Percentiles rank a stretch among this genome's conserved stretches.
These are phyloP conservation scores for Stachybotrys chartarum DNA, from an alignment of 2,329 filamentous ascomycete species.

Conservation along the genomic window DNA sequence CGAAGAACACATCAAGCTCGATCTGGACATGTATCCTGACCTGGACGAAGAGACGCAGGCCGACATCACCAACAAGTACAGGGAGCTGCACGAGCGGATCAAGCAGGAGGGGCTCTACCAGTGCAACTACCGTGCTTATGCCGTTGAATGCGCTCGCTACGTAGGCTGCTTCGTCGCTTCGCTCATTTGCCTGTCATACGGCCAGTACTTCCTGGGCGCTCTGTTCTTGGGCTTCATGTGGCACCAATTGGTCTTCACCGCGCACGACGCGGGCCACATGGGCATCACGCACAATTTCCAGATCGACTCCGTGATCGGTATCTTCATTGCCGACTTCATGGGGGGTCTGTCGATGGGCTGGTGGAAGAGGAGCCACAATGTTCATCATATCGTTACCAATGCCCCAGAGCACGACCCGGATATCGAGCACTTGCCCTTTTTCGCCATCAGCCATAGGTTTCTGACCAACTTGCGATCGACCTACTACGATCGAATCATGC, in stretches of 20 bases:
- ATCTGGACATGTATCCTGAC: slow-evolving; percentile 73
- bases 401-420: slow-evolving; percentile 93
- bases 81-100: slow-evolving; percentile 66
- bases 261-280: slow-evolving; percentile 95
- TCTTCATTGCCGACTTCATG: slow-evolving; percentile 81
- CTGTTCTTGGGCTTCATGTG: slow-evolving; percentile 76
- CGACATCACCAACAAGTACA: slow-evolving; percentile 72
- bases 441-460: slow-evolving; percentile 79
- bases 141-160: slow-evolving; percentile 68
- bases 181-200: slow-evolving; percentile 51
- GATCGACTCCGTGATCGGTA: slow-evolving; percentile 76
- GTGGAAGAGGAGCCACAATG: slow-evolving; percentile 97
- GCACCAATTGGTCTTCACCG: slow-evolving; percentile 92
- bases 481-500: slow-evolving; percentile 77
- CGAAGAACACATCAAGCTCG: slow-evolving; percentile 65
- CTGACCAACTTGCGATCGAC: slow-evolving; percentile 66
- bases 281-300: slow-evolving; percentile 91
- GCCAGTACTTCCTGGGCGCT: slow-evolving; percentile 64
- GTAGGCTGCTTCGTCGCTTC: slow-evolving; percentile 52
- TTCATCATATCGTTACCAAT: slow-evolving; percentile 95
- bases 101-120: slow-evolving; percentile 69
- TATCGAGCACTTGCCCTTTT: slow-evolving; percentile 85
- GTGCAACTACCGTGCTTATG: slow-evolving; percentile 78
- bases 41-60: slow-evolving; percentile 68
- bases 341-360: slow-evolving; percentile 88